Base-by-base conservation (phyloP, 495 filamentous ascomycete species). In the Neurospora sp. region DNA sequence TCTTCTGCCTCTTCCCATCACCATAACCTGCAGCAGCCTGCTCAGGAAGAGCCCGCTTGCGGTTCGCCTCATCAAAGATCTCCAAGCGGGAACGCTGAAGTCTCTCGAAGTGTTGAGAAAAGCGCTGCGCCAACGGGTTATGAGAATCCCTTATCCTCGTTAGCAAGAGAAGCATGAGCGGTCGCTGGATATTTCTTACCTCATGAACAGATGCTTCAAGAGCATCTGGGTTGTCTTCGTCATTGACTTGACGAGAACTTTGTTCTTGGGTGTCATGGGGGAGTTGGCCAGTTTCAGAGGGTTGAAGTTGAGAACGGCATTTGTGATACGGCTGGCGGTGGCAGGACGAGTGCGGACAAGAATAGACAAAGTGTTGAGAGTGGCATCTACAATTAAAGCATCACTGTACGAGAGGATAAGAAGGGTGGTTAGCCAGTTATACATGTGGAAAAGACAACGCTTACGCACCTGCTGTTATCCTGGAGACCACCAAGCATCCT, bases 221-320 rank as follows among this genome's bases (percentile, higher is more conserved):
- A 99, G 81, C 72, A 92, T 88, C 72, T 93, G 88, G 1, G 92
- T 92, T 18, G 96, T 99, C 75, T 96, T 92, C 80, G 96, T 96
- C 90, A 98, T 96, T 2, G 94, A 97, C 82, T 92, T 93, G 70
- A 97, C 85, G 48, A 93, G 88, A 42, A 99, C 90, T 71, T 91
- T 93, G 40, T 88, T 86, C 78, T 90, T 92, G 5, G 92, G 86
- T 1, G 92, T 94, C 83, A 96, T 88, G 16, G 93, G 91, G 7
- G 89, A 88, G 75, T 88, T 90, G 59, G 91, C 91, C 73, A 91
- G 89, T 77, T 90, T 92, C 9, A 97, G 81, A 8, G 96, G 96
- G 80, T 96, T 96, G 85, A 97, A 99, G 76, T 90, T 93, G n/a
- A 98, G 82, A 35, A 98, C 86, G 3, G 92, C 87, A 77, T 89